These are phyloP conservation scores for Saturnispora saitoi DNA, from an alignment of 805 yeast species.

Conservation along the genomic window DNA sequence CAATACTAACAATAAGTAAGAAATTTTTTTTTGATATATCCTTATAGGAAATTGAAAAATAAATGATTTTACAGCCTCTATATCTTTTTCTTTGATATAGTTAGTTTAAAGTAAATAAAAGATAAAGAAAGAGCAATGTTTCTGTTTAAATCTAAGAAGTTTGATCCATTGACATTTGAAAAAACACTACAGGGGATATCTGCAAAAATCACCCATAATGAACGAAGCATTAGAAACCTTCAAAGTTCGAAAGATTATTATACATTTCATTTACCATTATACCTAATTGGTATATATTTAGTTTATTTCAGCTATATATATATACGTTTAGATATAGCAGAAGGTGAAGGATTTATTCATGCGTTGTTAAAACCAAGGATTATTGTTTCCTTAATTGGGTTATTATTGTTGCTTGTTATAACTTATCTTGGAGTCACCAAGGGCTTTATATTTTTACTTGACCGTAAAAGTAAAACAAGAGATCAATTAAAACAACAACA, in stretches of 20 bases:
- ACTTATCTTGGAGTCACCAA: conserved; percentile 13
- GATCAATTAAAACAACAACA: conserved; percentile 27
- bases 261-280: conserved; percentile 14
- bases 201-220: conserved; percentile 25
- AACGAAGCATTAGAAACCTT: conserved; percentile 17
- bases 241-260: conserved; percentile 14
- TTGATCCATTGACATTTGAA: conserved; percentile 38
- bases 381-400: conserved; percentile 14
- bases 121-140: neutral
- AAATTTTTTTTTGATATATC: neutral
- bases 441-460: conserved; percentile 18
- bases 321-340: conserved; percentile 5
- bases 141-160: conserved; percentile 24
- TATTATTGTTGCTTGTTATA: neutral
- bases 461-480: conserved; percentile 18
- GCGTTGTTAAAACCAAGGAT: neutral
- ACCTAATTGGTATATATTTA: conserved; percentile 19
- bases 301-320: conserved; percentile 19
- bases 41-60: neutral
- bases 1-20: neutral
- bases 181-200: conserved; percentile 33
- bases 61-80: too few species aligned
- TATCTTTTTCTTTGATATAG: too few species aligned
- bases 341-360: neutral
- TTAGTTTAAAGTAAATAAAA: neutral